Base-by-base conservation (phyloP, 139 green algal species). In the Auxenochlorella pyrenoidosa region DNA sequence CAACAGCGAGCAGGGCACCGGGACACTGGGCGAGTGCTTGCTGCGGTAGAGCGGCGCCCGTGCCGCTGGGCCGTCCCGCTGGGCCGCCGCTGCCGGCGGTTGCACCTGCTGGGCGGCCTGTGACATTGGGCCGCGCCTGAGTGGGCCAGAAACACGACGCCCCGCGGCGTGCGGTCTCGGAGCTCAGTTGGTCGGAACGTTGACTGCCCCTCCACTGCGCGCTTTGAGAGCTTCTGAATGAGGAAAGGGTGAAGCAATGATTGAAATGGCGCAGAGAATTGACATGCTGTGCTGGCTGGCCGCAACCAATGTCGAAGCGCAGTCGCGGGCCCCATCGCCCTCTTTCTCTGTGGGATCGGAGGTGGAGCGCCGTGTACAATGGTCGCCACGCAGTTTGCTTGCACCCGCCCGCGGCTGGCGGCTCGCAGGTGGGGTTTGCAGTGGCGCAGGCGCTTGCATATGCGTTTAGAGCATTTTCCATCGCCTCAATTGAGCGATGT, bases 1-100 rank as follows among this genome's bases (percentile, higher is more conserved):
- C 84, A 93, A 68, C 72, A 87, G 81, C 81, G 88, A 91, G 84
- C 75, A 88, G 30, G 84, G 84, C 58, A 83, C 84, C 22, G 80
- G 70, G 34, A 12, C 66, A 34, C 12, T 40, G 32, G 66, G 32
- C 70, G 24, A 16, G 63, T 60, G 54, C 51, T 83, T 83, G 78
- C 78, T 83, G 5, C 60, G 51, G n/a, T 28, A 26, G 51, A 15
- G 70, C n/a, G 51, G 78, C 21, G 78, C 22, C 54, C n/a, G 51
- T 24, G 66, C 32, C 66, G 66, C 32, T 34, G 63, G 22, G 63
- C 47, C 47, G 4, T 34, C 38, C 5, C 18, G 73, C 47, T 82
- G 76, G 12, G 32, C 40, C 3, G 75, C 40, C 41, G 75, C 75
- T 77, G 66, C 66, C 30, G 66, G 30, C 66, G 66, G 66, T 18